Evolutionary conservation across 371 early-diverging fungal genomes (phyloP), one percentile per base, ranked within the genome.

Genomic region (Syncephalastrum sp.): DNA sequence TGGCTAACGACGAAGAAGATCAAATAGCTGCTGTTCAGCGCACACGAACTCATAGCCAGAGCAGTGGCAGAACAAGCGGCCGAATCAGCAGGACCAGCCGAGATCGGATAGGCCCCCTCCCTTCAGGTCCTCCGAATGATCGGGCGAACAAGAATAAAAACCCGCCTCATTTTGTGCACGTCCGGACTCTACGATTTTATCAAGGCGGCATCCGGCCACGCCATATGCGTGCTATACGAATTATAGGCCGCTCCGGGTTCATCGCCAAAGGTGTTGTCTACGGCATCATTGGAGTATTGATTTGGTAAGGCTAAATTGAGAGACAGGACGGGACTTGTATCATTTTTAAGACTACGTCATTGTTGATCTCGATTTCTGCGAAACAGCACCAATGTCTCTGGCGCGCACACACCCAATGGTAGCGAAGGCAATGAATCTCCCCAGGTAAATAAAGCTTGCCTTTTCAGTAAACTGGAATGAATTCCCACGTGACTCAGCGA

Each of bases 211-310:
- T 61, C 3, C 49, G 61, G 23, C 54, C 61, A 3, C 25, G 50
- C 23, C 61, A 61, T 50, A 33, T 10, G 50, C 50, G 47, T 21
- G 29, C 55, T 46, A 50, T 61, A 16, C 54, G 61, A 6, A 43
- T 61, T 12, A 61, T 61, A 17, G 61, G 61, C 0, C 55, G 56
- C 4, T 61, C 50, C 16, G 79, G 79, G 1, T 78, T 78, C 42
- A 62, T 70, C 19, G 75, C 75, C 4, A 78, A 78, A 61, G 79
- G 69, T 10, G 54, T 78, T 23, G 79, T 78, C 1, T 78, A 78
- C 50, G 79, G 75, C 3, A 68, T 73, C 48, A 78, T 78, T 47
- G 75, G 79, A 29, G 75, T 72, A 0, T 57, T 78, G 25, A 73
- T 72, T 33, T 33, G 38, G 38, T 33, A 33, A 33, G 38, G 38